Evolutionary conservation across 257 asterid genomes (phyloP).

Genomic region (Nemophila menziesii): DNA sequence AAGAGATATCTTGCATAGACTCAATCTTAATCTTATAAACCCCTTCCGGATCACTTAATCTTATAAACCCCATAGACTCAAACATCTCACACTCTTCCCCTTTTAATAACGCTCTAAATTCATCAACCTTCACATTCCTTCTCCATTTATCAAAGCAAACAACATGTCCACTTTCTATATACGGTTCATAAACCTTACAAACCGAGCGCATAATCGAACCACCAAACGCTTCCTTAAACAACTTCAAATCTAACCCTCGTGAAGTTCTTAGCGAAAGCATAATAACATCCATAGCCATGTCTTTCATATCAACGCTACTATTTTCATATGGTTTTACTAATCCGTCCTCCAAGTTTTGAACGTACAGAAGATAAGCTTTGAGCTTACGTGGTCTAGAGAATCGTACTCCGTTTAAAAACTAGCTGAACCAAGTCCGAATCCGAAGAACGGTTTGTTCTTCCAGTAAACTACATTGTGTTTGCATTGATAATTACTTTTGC

Average conservation of each 20-base stretch:
- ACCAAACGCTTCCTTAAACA: conserved; percentile 57
- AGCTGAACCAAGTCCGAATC: conserved; percentile 85
- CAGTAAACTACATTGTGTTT: conserved; percentile 82
- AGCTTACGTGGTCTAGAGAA: conserved; percentile 83
- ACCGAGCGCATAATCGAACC: conserved; percentile 34
- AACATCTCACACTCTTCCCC: conserved; percentile 14
- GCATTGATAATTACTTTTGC: conserved; percentile 69
- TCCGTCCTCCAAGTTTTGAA: conserved; percentile 50
- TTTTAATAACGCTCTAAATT: conserved; percentile 20
- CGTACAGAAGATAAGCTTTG: conserved; percentile 51
- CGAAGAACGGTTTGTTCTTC: conserved; percentile 68
- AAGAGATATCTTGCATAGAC: conserved; percentile 78
- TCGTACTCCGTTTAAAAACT: conserved; percentile 57
- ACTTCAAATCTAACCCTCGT: conserved; percentile 66
- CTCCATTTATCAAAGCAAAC: conserved; percentile 44
- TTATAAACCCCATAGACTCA: conserved; percentile 36
- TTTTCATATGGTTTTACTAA: conserved; percentile 8
- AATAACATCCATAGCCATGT: conserved; percentile 57
- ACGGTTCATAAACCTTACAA: conserved; percentile 42
- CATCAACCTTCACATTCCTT: conserved; percentile 29
- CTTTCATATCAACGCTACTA: conserved; percentile 31
- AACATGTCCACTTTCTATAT: conserved; percentile 59
- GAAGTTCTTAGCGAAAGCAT: conserved; percentile 88
- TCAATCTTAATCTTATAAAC: conserved; percentile 73
- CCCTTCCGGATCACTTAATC: conserved; percentile 87